A percentile compares a stretch with the other conserved stretches of the same genome.
Evolutionary conservation across 2,329 filamentous ascomycete genomes (phyloP).

Genomic region (Geoglossum cookeanum): DNA sequence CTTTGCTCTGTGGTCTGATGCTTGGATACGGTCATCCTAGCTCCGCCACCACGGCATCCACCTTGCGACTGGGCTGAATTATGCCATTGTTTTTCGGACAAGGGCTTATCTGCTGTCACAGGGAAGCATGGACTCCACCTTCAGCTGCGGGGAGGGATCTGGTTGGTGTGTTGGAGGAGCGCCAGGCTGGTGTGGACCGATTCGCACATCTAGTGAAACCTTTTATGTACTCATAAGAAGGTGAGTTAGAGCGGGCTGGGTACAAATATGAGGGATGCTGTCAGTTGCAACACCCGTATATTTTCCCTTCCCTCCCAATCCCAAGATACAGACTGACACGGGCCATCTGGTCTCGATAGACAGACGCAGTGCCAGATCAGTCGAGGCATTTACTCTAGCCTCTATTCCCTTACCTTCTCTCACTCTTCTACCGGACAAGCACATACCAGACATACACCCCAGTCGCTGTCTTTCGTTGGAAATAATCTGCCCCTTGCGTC

Average conservation of each 20-base stretch:
- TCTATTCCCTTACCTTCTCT: background rate
- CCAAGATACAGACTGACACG: background rate
- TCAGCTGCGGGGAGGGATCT: background rate
- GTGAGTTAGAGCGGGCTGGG: background rate
- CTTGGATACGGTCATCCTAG: background rate
- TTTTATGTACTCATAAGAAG: background rate
- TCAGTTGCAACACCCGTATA: background rate
- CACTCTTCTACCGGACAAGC: background rate
- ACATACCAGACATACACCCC: background rate
- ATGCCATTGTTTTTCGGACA: background rate
- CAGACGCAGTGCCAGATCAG: background rate
- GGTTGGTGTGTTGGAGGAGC: background rate
- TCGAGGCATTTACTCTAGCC: background rate
- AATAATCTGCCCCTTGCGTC: background rate
- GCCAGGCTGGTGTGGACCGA: background rate
- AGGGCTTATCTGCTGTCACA: background rate
- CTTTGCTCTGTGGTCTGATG: background rate
- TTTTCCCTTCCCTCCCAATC: background rate
- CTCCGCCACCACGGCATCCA: background rate
- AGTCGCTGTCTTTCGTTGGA: background rate
- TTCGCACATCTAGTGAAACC: background rate
- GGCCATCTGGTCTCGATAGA: background rate
- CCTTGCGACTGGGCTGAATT: background rate
- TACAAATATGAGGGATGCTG: background rate
- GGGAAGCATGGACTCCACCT: background rate